Evolutionary conservation across 1,284 basidiomycete genomes (phyloP).

Genomic region (Wallemia hederae): DNA sequence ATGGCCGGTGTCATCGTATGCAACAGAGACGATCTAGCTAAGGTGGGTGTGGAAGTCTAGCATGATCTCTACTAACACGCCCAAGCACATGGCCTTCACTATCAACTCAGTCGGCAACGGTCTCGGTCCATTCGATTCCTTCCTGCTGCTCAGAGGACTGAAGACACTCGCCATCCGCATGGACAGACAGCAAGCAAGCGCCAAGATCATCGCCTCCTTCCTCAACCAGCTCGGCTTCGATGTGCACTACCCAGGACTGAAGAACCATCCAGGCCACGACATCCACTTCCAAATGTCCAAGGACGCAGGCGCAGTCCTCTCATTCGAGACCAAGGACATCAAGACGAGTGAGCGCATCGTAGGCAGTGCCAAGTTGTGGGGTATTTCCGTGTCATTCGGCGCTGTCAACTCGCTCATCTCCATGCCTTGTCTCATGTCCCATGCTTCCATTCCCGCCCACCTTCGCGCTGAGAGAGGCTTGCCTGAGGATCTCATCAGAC

Average conservation of each 20-base stretch:
- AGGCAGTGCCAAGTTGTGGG: constrained; percentile 73
- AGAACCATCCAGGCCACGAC: constrained; percentile 50
- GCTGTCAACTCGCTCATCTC: constrained; percentile 95
- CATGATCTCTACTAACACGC: constrained; percentile 1
- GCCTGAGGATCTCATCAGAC: constrained; percentile 86
- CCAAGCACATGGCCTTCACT: constrained; percentile 55
- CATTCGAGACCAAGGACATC: constrained; percentile 80
- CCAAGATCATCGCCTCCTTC: constrained; percentile 61
- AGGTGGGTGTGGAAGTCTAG: constrained; percentile 22
- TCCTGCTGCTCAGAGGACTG: constrained; percentile 76
- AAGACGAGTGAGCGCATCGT: constrained; percentile 73
- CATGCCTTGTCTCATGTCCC: constrained; percentile 99
- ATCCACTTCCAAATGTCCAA: constrained; percentile 64
- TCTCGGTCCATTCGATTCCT: constrained; percentile 78
- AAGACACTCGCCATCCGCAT: constrained; percentile 94
- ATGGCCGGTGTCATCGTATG: constrained; percentile 91
- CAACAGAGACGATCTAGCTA: constrained; percentile 64
- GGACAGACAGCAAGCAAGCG: constrained; percentile 69
- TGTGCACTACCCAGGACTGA: constrained; percentile 78
- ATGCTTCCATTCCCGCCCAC: constrained; percentile 88
- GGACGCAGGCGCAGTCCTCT: constrained; percentile 77
- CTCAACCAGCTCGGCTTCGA: constrained; percentile 63
- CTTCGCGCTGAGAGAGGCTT: constrained; percentile 73
- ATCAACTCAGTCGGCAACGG: constrained; percentile 97
- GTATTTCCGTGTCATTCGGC: constrained; percentile 91